Evolutionary conservation across 805 yeast genomes (phyloP).

Genomic region (Sugiyamaella smithiae): DNA sequence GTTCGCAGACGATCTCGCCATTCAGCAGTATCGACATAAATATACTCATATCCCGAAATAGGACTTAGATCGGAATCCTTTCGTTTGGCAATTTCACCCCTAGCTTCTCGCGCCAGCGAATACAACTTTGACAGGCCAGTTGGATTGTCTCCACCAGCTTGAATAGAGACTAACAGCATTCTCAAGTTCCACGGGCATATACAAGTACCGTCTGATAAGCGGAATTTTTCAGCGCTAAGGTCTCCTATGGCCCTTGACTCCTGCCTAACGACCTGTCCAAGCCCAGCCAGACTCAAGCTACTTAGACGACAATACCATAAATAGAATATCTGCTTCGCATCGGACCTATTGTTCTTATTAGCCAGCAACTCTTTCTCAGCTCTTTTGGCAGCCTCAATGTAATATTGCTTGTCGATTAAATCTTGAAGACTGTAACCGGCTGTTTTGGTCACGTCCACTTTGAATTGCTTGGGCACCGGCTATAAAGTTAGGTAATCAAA

Average conservation of each 20-base stretch:
- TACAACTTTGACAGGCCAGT: constrained; percentile 33
- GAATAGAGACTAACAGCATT: constrained; percentile 31
- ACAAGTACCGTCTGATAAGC: constrained; percentile 23
- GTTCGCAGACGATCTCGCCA: constrained; percentile 28
- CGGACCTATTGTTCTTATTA: constrained; percentile 8
- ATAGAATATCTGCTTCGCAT: constrained; percentile 22
- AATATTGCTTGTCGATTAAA: constrained; percentile 25
- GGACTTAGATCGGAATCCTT: background rate
- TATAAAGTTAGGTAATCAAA: background rate
- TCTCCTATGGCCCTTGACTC: constrained; percentile 30
- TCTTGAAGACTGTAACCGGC: constrained; percentile 9
- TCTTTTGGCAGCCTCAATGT: constrained; percentile 28
- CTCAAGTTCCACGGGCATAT: constrained; percentile 35
- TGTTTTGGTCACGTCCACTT: background rate
- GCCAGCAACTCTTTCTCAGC: constrained; percentile 22
- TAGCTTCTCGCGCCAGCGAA: constrained; percentile 35
- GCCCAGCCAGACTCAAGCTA: constrained; percentile 29
- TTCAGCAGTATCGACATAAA: background rate
- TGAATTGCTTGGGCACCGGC: background rate
- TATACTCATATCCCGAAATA: background rate
- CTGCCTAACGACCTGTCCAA: constrained; percentile 32
- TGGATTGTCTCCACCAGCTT: constrained; percentile 35
- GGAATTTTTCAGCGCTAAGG: constrained; percentile 26
- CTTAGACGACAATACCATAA: constrained; percentile 33
- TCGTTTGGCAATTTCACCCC: constrained; percentile 23